phyloP scores from a whole-genome alignment of 106 monocot species.

The Ottelia alismoides region DNA sequence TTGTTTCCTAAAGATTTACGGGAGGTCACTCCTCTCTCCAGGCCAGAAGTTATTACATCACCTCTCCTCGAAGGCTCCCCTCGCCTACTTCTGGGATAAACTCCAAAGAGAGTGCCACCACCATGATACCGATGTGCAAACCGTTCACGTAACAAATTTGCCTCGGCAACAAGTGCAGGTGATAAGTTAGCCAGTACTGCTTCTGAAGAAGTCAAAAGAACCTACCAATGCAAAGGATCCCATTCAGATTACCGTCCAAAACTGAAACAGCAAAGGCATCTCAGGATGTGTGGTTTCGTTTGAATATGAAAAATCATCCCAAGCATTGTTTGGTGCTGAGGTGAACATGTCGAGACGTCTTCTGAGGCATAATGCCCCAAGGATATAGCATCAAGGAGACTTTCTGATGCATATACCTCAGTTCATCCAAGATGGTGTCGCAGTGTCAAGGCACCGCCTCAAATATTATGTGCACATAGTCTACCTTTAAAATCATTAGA shows the following conservation, averaged over 20 bases:
- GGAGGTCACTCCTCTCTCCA: constrained; percentile 42
- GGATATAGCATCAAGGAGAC: too few relatives aligned
- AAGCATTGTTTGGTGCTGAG: too few relatives aligned
- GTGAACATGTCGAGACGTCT: too few relatives aligned
- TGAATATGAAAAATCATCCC: too few relatives aligned
- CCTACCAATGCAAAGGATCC: constrained; percentile 24
- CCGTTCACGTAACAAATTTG: constrained; percentile 92
- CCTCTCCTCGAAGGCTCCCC: constrained; percentile 74
- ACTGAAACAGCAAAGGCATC: too few relatives aligned
- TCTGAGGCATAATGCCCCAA: too few relatives aligned
- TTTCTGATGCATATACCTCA: too few relatives aligned
- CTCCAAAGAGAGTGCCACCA: constrained; percentile 66
- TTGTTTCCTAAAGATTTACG: constrained; percentile 42
- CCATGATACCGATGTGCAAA: constrained; percentile 85
- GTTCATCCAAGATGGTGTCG: too few relatives aligned
- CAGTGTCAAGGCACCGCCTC: too few relatives aligned
- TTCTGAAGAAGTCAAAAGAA: constrained; percentile 92
- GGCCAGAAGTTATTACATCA: constrained; percentile 36
- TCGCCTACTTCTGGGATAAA: constrained; percentile 69
- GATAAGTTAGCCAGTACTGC: constrained; percentile 74
- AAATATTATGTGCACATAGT: too few relatives aligned
- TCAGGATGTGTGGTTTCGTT: too few relatives aligned
- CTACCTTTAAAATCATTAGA: too few relatives aligned
- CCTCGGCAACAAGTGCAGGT: constrained; percentile 98
- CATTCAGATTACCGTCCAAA: not conserved